Evolutionary conservation across 371 early-diverging fungal species (phyloP).

Genomic region (Mortierella sp.): DNA sequence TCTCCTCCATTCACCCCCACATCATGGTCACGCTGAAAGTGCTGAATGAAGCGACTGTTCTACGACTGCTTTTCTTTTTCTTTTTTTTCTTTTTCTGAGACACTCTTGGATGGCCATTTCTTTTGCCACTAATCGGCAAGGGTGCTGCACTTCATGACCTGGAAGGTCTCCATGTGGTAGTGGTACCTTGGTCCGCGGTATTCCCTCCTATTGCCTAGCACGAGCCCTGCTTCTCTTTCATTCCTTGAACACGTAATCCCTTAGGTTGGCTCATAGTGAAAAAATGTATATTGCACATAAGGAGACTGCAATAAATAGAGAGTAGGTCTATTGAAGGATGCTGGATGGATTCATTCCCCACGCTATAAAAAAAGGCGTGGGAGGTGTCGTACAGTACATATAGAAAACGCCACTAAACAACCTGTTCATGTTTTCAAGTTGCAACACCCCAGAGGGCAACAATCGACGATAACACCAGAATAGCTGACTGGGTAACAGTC

Average conservation of each 20-base stretch:
- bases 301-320: not conserved
- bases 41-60: not conserved
- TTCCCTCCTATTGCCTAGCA: not conserved
- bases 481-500: not conserved
- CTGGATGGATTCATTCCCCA: not conserved
- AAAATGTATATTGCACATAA: not conserved
- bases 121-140: not conserved
- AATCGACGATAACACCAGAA: not conserved
- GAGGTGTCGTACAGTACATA: too few species aligned
- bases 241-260: not conserved
- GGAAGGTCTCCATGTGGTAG: too few species aligned
- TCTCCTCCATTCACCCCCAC: not conserved
- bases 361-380: too few species aligned
- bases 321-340: not conserved
- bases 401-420: too few species aligned
- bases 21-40: not conserved
- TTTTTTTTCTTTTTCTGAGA: not conserved
- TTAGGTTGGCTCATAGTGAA: not conserved
- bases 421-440: not conserved
- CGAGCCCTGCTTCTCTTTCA: not conserved
- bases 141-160: too few species aligned
- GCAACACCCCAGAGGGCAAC: not conserved
- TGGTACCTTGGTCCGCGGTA: too few species aligned
- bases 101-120: not conserved
- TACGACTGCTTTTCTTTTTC: not conserved